Evolutionary conservation across 495 filamentous ascomycete genomes (phyloP).

Genomic region (Daldinia decipiens): DNA sequence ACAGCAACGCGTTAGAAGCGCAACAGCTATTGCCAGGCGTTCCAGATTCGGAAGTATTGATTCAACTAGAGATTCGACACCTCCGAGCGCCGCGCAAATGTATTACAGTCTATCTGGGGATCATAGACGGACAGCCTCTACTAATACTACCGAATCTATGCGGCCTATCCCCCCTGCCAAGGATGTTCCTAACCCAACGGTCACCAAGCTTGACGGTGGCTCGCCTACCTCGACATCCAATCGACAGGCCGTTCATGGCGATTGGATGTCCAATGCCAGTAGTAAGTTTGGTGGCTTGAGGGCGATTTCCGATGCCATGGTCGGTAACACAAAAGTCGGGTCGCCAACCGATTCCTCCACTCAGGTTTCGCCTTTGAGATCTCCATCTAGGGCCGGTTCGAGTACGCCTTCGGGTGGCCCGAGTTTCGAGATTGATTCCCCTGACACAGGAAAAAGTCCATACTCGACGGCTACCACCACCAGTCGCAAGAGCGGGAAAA

Average conservation of each 20-base stretch:
- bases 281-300: slow-evolving; percentile 72
- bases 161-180: slow-evolving; percentile 61
- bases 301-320: slow-evolving; percentile 82
- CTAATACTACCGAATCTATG: slow-evolving; percentile 59
- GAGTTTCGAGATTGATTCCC: slow-evolving; percentile 81
- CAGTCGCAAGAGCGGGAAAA: slow-evolving; percentile 66
- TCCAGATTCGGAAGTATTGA: slow-evolving; percentile 82
- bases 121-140: slow-evolving; percentile 61
- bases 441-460: slow-evolving; percentile 69
- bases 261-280: slow-evolving; percentile 63
- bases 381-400: slow-evolving; percentile 79
- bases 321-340: slow-evolving; percentile 62
- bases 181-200: slow-evolving; percentile 63
- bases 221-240: slow-evolving; percentile 62
- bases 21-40: slow-evolving; percentile 71
- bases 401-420: slow-evolving; percentile 85
- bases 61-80: slow-evolving; percentile 56
- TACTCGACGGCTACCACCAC: slow-evolving; percentile 57
- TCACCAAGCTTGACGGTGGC: slow-evolving; percentile 72
- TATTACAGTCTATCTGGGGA: slow-evolving; percentile 67
- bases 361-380: slow-evolving; percentile 73
- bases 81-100: slow-evolving; percentile 62
- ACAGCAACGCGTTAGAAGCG: slow-evolving; percentile 70
- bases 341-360: slow-evolving; percentile 67
- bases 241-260: slow-evolving; percentile 60